Evolutionary conservation across 495 filamentous ascomycete species (phyloP), one percentile per base, ranked within the genome.

Genomic region (Barbatosphaeria neglecta): DNA sequence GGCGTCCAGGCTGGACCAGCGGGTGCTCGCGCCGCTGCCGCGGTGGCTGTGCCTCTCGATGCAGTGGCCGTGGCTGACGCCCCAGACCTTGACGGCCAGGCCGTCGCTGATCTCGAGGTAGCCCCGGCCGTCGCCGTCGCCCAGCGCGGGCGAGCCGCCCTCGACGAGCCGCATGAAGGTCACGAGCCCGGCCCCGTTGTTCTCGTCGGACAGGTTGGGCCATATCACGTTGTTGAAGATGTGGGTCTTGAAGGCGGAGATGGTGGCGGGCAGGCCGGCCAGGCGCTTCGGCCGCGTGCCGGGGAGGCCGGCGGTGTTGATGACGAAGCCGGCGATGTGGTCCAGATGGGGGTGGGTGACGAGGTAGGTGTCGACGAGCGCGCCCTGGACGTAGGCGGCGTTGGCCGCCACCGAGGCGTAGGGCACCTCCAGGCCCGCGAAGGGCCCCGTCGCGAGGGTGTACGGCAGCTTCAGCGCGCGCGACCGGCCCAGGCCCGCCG

Each of bases 191-290:
- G 88, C 87, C 13, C 93, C 92, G 24, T 87, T 87, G 60, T 94
- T 89, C 67, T 98, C 93, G 63, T 97, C 89, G 0, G 88, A 92
- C 27, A 98, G 69, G 53, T 98, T 98, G 0, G 92, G 92, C 93
- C 93, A 98, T 43, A 98, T 93, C 38, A 96, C 63, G 57, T 95
- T 89, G 65, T 98, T 98, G 69, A 97, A 98, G 46, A 98, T 84
- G 62, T 98, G 89, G 9, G 72, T 77, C 58, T 95, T 95, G 59
- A 98, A 79, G 3, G 90, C 89, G 13, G 82, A 70, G 37, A 98
- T 87, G 27, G 89, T 90, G 16, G 77, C 81, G 0, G 90, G 88
- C 2, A 96, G 65, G 7, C 84, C 92, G 5, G 89, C 87, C 9
- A 98, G 66, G 18, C 81, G 73, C 60, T 96, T 98, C 6, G 87